These are phyloP conservation scores for Aspergillus hortae DNA, from an alignment of 2,329 filamentous ascomycete genomes.

Conservation along the genomic window DNA sequence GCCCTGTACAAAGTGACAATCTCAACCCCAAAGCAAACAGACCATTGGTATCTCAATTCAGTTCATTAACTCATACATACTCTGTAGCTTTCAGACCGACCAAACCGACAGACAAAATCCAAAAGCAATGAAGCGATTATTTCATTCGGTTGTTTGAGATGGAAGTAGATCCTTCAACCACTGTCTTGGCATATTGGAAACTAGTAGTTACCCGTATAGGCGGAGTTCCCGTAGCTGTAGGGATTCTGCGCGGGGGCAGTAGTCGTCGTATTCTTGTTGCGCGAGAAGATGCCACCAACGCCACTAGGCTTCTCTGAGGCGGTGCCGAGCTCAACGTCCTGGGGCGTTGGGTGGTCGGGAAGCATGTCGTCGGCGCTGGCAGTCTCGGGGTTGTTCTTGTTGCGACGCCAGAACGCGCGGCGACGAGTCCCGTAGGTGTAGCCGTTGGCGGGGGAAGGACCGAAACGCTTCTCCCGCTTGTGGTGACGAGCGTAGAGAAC, in stretches of 20 bases:
- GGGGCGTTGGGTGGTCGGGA: slow-evolving; percentile 37
- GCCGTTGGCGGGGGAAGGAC: slow-evolving; percentile 62
- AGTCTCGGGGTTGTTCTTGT: slow-evolving; percentile 42
- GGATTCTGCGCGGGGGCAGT: slow-evolving; percentile 9
- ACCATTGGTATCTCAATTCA: too few relatives aligned
- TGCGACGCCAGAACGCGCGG: slow-evolving; percentile 39
- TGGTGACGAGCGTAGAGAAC: slow-evolving; percentile 66
- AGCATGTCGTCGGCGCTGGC: slow-evolving; percentile 30
- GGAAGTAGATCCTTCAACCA: too few relatives aligned
- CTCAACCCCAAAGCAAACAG: too few relatives aligned
- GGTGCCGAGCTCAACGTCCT: slow-evolving; percentile 33
- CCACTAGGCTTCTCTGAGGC: slow-evolving; percentile 12
- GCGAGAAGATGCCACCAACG: slow-evolving; percentile 17
- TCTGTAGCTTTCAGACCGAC: too few relatives aligned
- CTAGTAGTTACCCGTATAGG: slow-evolving; percentile 30
- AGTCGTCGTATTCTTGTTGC: slow-evolving; percentile 18
- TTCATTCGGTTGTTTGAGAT: too few relatives aligned
- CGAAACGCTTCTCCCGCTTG: slow-evolving; percentile 70
- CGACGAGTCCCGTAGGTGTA: slow-evolving; percentile 59
- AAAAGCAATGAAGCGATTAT: too few relatives aligned
- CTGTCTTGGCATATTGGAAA: background rate
- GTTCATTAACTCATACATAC: too few relatives aligned
- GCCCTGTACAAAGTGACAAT: too few relatives aligned
- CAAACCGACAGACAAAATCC: too few relatives aligned
- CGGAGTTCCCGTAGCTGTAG: slow-evolving; percentile 30